A percentile compares a stretch with the other conserved stretches of the same genome.
These are phyloP conservation scores for Yarrowia osloensis DNA, from an alignment of 805 yeast genomes.

Conservation along the genomic window DNA sequence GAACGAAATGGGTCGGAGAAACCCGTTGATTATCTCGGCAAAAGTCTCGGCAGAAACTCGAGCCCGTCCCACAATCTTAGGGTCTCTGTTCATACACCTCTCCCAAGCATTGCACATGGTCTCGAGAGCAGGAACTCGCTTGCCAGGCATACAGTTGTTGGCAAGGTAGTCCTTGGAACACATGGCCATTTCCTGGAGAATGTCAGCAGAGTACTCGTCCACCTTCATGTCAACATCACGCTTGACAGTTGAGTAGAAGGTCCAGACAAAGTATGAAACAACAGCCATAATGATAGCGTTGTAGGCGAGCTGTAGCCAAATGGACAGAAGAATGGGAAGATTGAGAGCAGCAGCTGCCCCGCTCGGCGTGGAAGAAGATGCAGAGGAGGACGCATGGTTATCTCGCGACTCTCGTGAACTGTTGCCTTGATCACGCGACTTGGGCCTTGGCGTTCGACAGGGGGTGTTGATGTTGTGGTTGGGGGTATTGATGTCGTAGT, in stretches of 20 bases:
- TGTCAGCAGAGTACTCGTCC: conserved; percentile 60
- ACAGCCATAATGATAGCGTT: conserved; percentile 56
- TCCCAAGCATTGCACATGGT: conserved; percentile 71
- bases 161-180: conserved; percentile 70
- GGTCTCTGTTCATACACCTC: conserved; percentile 79
- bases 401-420: neutral
- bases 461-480: conserved; percentile 14
- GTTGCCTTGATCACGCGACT: conserved; percentile 3
- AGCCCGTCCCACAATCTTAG: conserved; percentile 65
- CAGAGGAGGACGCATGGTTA: neutral
- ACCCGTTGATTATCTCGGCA: conserved; percentile 79
- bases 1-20: conserved; percentile 69
- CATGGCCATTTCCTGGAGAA: conserved; percentile 60
- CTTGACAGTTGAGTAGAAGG: conserved; percentile 57
- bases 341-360: conserved; percentile 1
- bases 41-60: conserved; percentile 76
- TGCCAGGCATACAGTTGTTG: conserved; percentile 66
- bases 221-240: conserved; percentile 73
- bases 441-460: conserved; percentile 3
- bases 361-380: neutral
- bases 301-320: conserved; percentile 64
- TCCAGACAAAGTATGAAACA: conserved; percentile 53
- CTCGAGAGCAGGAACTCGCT: conserved; percentile 76
- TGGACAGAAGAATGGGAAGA: conserved; percentile 25
- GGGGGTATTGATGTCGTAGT: conserved; percentile 3